phyloP scores from a whole-genome alignment of 257 asterid species.

The Datura wrightii region DNA sequence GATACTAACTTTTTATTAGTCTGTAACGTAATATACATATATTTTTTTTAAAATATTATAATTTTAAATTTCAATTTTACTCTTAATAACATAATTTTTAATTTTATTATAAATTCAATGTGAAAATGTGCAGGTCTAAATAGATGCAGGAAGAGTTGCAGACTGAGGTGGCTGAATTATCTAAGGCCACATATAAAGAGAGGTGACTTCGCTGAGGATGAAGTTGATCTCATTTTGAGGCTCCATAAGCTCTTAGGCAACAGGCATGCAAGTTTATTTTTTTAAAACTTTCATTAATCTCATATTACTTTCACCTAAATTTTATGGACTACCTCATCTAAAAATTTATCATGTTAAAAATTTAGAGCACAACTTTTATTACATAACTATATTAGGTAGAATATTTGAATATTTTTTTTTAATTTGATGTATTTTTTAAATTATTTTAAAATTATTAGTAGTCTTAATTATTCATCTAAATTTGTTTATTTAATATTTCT shows the following conservation, averaged over 20 bases:
- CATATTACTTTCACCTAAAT: too few relatives aligned
- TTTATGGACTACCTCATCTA: not conserved
- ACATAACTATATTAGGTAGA: too few relatives aligned
- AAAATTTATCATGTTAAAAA: not conserved
- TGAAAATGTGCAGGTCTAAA: slow-evolving; percentile 44
- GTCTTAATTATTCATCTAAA: too few relatives aligned
- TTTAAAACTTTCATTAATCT: not conserved
- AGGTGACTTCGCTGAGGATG: slow-evolving; percentile 48
- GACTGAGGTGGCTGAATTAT: slow-evolving; percentile 61
- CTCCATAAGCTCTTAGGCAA: slow-evolving; percentile 61
- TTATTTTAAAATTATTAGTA: too few relatives aligned
- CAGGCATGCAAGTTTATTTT: slow-evolving; percentile 40
- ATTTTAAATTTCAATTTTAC: not conserved
- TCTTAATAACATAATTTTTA: not conserved
- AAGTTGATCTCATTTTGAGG: slow-evolving; percentile 56
- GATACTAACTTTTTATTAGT: too few relatives aligned
- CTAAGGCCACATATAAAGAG: slow-evolving; percentile 50
- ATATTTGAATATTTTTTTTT: too few relatives aligned
- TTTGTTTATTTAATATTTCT: too few relatives aligned
- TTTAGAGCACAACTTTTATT: too few relatives aligned
- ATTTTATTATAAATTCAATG: too few relatives aligned
- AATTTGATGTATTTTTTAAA: too few relatives aligned
- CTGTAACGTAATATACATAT: too few relatives aligned
- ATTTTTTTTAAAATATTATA: too few relatives aligned
- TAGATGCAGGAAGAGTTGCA: slow-evolving; percentile 60